Base-by-base conservation (phyloP, 2,329 filamentous ascomycete genomes). In the Apiospora arundinis region DNA sequence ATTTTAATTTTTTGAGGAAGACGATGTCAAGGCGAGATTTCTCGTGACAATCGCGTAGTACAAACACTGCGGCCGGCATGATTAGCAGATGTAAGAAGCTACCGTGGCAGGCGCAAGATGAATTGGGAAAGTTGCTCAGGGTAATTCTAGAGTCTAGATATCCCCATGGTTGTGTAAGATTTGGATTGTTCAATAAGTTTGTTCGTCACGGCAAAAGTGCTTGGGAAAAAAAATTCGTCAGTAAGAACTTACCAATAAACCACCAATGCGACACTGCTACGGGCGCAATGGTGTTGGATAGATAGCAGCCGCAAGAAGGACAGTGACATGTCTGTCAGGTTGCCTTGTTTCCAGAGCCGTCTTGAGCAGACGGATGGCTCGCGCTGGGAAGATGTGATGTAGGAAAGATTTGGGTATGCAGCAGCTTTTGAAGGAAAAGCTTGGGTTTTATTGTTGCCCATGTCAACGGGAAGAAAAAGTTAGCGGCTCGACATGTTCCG, bases 91-190 rank as follows among this genome's bases (percentile, higher is more conserved):
- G 28, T 37, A n/a, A 37, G 9, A 63, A 23, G 32, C 32, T 23
- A 40, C 56, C 32, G 56, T 63, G 9, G 28, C 28, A 63, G 56
- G 21, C 21, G 9, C 56, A 63, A 40, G 21, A 14, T 40, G 18
- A 40, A 40, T 40, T 6, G 32, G 56, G 73, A 75, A 74, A 77
- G 78, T 82, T 86, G 86, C 85, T 90, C 88, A 90, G 88, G 77
- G 83, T 86, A 85, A 85, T 86, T 86, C 82, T 87, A 84, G 78
- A 86, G 82, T 82, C 80, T 81, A 79, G 21, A 77, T 21, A 81
- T 89, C 87, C 88, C 88, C 88, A 90, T 85, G 82, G 80, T 77
- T 78, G 84, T 81, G 87, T 90, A 87, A 86, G 87, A 86, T 82
- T 90, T 90, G 88, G 88, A 90, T 90, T 90, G 87, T 89, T 89